These are phyloP conservation scores for Basidiobolus meristosporus DNA, from an alignment of 371 early-diverging fungal species.

Conservation along the genomic window DNA sequence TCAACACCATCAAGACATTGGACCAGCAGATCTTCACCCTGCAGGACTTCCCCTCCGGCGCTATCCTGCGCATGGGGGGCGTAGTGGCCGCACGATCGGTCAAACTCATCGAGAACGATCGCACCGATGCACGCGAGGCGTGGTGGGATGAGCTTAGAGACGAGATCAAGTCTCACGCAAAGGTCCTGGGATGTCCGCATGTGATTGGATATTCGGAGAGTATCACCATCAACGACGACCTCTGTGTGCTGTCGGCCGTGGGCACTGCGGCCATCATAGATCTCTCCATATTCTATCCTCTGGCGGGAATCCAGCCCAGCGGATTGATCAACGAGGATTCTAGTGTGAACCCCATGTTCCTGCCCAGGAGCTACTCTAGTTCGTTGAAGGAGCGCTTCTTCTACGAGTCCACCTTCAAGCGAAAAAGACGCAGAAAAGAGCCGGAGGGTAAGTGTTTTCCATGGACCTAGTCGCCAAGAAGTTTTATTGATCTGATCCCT, in stretches of 20 bases:
- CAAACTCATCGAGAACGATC: constrained; percentile 40
- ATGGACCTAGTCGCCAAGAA: too few relatives aligned
- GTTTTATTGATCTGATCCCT: not conserved
- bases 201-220: constrained; percentile 50
- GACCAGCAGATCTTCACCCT: constrained; percentile 27
- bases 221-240: constrained; percentile 32
- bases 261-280: constrained; percentile 46
- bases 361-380: constrained; percentile 8
- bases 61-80: constrained; percentile 36
- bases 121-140: constrained; percentile 27
- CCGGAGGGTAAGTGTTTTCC: constrained; percentile 7
- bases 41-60: constrained; percentile 30
- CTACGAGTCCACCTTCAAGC: constrained; percentile 10
- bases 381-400: constrained; percentile 14
- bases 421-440: constrained; percentile 11
- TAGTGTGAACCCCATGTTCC: constrained; percentile 5
- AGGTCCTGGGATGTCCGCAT: constrained; percentile 29
- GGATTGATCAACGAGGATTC: constrained; percentile 6
- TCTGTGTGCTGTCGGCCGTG: constrained; percentile 34
- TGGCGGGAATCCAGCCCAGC: constrained; percentile 7
- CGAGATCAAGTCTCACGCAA: constrained; percentile 49
- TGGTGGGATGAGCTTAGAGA: constrained; percentile 64
- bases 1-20: constrained; percentile 4
- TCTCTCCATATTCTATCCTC: constrained; percentile 11
- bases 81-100: constrained; percentile 46